These are phyloP conservation scores for Cladorrhinum sp. DNA, from an alignment of 2,329 filamentous ascomycete genomes.

Conservation along the genomic window DNA sequence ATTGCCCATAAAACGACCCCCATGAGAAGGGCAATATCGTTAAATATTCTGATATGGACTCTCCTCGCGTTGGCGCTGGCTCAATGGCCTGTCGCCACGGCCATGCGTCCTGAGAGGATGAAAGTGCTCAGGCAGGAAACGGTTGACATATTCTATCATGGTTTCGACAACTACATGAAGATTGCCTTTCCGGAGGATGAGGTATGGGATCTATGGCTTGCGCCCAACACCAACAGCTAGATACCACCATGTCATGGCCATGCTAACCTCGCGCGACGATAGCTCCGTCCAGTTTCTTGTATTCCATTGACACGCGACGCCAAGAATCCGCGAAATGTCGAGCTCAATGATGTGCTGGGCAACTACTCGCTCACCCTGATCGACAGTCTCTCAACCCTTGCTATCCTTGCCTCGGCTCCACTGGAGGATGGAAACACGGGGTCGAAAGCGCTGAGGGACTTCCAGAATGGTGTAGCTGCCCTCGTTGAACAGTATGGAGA, in stretches of 20 bases:
- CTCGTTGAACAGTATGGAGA: slow-evolving; percentile 85
- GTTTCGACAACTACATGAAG: slow-evolving; percentile 90
- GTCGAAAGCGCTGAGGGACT: slow-evolving; percentile 64
- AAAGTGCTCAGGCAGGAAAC: slow-evolving; percentile 57
- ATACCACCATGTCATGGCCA: background rate
- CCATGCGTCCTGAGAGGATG: slow-evolving; percentile 57
- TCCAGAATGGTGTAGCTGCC: slow-evolving; percentile 74
- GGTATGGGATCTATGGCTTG: slow-evolving; percentile 39
- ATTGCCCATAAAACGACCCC: background rate
- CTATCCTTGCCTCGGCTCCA: slow-evolving; percentile 79
- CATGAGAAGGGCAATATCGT: background rate
- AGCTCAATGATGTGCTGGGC: slow-evolving; percentile 90
- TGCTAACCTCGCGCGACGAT: slow-evolving; percentile 15
- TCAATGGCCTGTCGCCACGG: slow-evolving; percentile 41
- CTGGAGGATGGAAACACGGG: slow-evolving; percentile 51
- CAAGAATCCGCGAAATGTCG: slow-evolving; percentile 74
- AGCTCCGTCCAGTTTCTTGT: slow-evolving; percentile 85
- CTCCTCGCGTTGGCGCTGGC: slow-evolving; percentile 33
- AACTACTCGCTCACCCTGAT: slow-evolving; percentile 97
- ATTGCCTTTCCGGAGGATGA: slow-evolving; percentile 96
- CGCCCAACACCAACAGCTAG: background rate
- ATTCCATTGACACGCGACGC: slow-evolving; percentile 79
- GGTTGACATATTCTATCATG: slow-evolving; percentile 90
- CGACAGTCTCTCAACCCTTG: slow-evolving; percentile 90
- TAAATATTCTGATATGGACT: slow-evolving; percentile 25